Evolutionary conservation across 176 grass and related monocot species (phyloP), one percentile per base, ranked within the genome.

Genomic region (Aegilops bicornis): DNA sequence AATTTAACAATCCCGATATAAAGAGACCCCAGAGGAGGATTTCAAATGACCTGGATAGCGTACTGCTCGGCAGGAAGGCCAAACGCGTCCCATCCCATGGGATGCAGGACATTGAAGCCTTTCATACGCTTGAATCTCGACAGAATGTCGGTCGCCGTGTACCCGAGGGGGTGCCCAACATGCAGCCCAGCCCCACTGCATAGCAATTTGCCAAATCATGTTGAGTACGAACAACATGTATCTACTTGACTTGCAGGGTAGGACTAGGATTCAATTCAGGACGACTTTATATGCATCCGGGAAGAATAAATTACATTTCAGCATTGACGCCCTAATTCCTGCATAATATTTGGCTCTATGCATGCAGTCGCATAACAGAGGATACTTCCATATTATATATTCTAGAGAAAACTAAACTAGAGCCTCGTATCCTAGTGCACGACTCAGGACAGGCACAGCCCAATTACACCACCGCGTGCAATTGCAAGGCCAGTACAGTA

Each of bases 61-160:
- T 98, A 98, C 74, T 98, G 96, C 82, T 98, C 93, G 32, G 96
- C 96, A 19, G 96, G 96, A 83, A 98, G 96, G 42, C 93, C 96
- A 32, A 98, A 98, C 24, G 96, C 96, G 22, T 96, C 96, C 96
- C 96, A 98, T 84, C 96, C 96, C 96, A 98, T 98, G 5, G 96
- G 96, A 79, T 98, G 96, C 84, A 98, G 84, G 60, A 98, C 93
- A 80, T 98, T 98, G 84, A 98, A 98, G 40, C 96, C 96, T 81
- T 94, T 79, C 96, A 98, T 98, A 30, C 96, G 91, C 79, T 92
- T 98, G 66, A 92, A 98, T 27, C 96, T 91, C 1, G 92, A 89
- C 68, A 98, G 32, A 74, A 98, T 98, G 77, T 98, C 96, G 3
- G 96, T 98, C 22, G 93, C 93, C 7, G 96, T 96, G 82, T 98